Evolutionary conservation across 768 basidiomycete genomes (phyloP), one percentile per base, ranked within the genome.

Genomic region (Pleurotus tuoliensis): DNA sequence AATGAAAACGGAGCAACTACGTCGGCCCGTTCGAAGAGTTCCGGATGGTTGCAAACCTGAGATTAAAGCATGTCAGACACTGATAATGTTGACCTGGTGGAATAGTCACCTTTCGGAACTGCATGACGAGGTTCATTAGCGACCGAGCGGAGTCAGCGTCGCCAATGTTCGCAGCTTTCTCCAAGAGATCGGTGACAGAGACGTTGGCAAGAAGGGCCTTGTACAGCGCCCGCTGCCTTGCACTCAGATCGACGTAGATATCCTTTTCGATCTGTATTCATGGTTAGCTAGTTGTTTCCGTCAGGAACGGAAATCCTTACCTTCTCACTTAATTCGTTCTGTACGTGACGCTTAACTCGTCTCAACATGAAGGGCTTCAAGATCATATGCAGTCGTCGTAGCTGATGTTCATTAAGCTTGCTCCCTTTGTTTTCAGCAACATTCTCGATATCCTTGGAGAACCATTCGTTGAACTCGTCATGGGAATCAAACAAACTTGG

Each of bases 391-490:
- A 99, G 73, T 40, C 97, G 86, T 48, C 94, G 84, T 44, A 99
- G 76, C 69, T 99, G 97, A 68, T 97, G 88, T 67, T 97, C 95
- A 66, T 96, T 97, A 62, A 98, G 77, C 67, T 87, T 91, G 70
- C 88, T 86, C 4, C 90, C 92, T 64, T 92, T 91, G 67, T 94
- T 94, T 69, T 94, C 94, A 4, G 82, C 82, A 15, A 92, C 93
- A 66, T 91, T 95, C 75, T 99, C 97, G 54, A 98, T 98, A 65
- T 98, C 97, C 71, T 98, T 97, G 9, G 96, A 97, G 70, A 99
- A 99, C 97, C 97, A 99, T 70, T 98, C 96, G 67, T 90, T 94
- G 77, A 99, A 99, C 73, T 99, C 97, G 66, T 98, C 95, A 65
- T 98, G 95, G 12, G 95, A 98, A 70, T 98, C 97, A 71, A 99